Base-by-base conservation (phyloP, 2,329 filamentous ascomycete genomes). In the Colletotrichum sp. region DNA sequence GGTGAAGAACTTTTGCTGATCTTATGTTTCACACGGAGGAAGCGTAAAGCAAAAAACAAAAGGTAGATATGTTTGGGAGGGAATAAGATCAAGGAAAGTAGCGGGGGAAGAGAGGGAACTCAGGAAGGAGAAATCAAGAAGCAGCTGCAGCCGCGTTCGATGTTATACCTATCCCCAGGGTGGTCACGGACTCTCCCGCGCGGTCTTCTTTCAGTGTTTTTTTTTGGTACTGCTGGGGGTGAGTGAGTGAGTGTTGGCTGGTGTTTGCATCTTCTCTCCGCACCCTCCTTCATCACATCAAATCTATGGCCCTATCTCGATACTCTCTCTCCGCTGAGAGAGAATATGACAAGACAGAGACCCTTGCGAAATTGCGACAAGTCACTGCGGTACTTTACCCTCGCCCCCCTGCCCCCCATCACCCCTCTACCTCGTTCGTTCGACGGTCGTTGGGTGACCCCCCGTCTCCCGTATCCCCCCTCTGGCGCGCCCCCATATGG, bases 141-240 rank as follows among this genome's bases (percentile, higher is more conserved):
- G 70, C 64, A 72, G 72, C 63, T 75, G 69, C 70, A 68, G 70
- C 69, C 70, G 70, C 44, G 70, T 60, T 55, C 57, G 49, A 62
- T 72, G 73, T 73, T 76, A 73, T 76, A 76, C 34, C 67, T 57
- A 26, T 30, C 71, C 30, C 44, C 44, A 52, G 44, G 44, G 30
- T 26, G 34, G 52, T 49, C 67, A 62, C 49, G 70, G 55, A 72
- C 32, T 24, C 26, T 59, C 44, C 44, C 28, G 57, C 39, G 44
- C 36, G 36, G 9, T 49, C 39, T 52, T 18, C 44, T 52, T 21
- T 52, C 6, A 52, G 39, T 18, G 4, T 26, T 36, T 24, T 49
- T 44, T 64, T 73, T 76, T 44, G 70, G 49, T 63, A 60, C 26
- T 65, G 34, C 68, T 65, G 60, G 57, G 18, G 32, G 30, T 63